Evolutionary conservation across 2,329 filamentous ascomycete genomes (phyloP).

Genomic region (Colletotrichum sp.): DNA sequence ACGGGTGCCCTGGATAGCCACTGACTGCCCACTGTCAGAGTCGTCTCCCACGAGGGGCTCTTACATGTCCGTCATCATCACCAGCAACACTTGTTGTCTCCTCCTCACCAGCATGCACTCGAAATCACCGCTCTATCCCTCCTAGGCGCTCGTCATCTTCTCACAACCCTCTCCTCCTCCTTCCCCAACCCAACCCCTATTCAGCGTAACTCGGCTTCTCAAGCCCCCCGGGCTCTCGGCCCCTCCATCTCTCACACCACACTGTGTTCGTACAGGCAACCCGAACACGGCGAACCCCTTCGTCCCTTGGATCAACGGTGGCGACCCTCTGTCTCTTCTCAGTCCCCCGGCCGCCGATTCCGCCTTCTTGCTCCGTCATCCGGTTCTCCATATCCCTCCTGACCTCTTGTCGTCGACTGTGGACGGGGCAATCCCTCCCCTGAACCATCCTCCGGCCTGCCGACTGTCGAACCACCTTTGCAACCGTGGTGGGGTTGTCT

Average conservation of each 20-base stretch:
- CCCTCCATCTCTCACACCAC: conserved; percentile 7
- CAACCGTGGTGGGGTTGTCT: conserved; percentile 16
- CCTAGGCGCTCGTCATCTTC: conserved; percentile 4
- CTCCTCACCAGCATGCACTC: conserved; percentile 17
- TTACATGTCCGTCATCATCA: conserved; percentile 17
- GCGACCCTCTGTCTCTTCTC: not conserved
- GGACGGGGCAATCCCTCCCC: conserved; percentile 5
- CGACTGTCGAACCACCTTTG: conserved; percentile 18
- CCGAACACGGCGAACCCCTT: not conserved
- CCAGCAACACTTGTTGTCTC: conserved; percentile 10
- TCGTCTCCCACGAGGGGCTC: conserved; percentile 3
- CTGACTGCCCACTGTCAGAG: not conserved
- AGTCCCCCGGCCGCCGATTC: conserved; percentile 1
- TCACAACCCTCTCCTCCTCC: not conserved
- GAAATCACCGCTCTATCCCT: conserved; percentile 1
- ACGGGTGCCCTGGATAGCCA: not conserved
- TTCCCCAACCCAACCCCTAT: not conserved
- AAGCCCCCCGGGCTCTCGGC: not conserved
- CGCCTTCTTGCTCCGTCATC: conserved; percentile 12
- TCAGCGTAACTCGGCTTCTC: not conserved
- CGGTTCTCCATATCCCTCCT: conserved; percentile 1
- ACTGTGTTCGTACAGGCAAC: not conserved
- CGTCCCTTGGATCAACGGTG: conserved; percentile 14
- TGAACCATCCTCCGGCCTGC: conserved; percentile 8
- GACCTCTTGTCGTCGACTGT: conserved; percentile 2